These are phyloP conservation scores for Pulveroboletus frians DNA, from an alignment of 768 basidiomycete species.

Conservation along the genomic window DNA sequence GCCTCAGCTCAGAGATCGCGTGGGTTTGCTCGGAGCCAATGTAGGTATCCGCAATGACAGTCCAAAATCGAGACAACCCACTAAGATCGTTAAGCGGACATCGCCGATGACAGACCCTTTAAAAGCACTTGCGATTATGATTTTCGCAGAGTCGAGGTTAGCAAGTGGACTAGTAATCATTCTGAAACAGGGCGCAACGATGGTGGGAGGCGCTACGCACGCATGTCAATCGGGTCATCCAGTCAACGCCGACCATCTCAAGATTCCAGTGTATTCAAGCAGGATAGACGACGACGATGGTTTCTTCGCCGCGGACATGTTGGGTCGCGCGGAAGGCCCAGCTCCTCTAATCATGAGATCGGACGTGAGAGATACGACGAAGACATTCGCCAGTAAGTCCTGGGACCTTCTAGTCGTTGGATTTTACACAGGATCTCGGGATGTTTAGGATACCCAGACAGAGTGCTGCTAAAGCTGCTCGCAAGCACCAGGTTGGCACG, in stretches of 20 bases:
- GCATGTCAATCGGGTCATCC: constrained; percentile 19
- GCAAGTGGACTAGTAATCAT: constrained; percentile 2
- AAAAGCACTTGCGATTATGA: constrained; percentile 1
- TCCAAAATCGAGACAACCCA: not conserved
- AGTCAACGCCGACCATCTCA: constrained; percentile 1
- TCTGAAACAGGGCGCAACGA: constrained; percentile 4
- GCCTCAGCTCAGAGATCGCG: constrained; percentile 9
- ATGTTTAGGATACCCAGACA: constrained; percentile 9
- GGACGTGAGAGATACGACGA: not conserved
- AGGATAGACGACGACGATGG: constrained; percentile 11
- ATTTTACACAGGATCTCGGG: not conserved
- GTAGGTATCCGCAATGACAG: constrained; percentile 7
- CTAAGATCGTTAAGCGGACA: constrained; percentile 13
- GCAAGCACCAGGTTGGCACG: constrained; percentile 7
- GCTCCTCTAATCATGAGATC: not conserved
- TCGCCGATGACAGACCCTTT: not conserved
- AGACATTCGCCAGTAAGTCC: constrained; percentile 8
- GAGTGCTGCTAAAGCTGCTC: constrained; percentile 12
- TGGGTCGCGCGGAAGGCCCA: not conserved
- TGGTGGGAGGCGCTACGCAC: constrained; percentile 7
- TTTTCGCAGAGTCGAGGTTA: not conserved
- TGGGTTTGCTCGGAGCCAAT: constrained; percentile 1
- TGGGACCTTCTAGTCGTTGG: too few relatives aligned
- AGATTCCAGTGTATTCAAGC: not conserved
- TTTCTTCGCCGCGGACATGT: constrained; percentile 11